Evolutionary conservation across 2,329 filamentous ascomycete genomes (phyloP).

Genomic region (Aspergillus alliaceus): DNA sequence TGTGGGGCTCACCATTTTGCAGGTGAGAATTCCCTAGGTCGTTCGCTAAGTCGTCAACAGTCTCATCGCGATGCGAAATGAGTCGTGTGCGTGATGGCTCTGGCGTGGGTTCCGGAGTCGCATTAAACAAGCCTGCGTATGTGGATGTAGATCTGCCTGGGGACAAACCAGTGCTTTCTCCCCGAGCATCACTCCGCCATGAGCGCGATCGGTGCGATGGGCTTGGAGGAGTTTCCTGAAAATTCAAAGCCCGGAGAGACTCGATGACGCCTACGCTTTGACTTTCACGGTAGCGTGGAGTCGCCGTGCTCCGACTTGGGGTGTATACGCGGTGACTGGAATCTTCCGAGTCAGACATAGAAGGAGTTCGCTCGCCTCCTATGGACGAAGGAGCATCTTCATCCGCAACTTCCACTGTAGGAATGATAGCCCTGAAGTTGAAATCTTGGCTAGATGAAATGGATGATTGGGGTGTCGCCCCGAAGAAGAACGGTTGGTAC

Average conservation of each 20-base stretch:
- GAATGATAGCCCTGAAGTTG: not conserved
- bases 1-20: not conserved
- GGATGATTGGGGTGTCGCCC: not conserved
- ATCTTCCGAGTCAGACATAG: not conserved
- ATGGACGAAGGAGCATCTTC: not conserved
- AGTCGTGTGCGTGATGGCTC: not conserved
- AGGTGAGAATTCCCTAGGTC: not conserved
- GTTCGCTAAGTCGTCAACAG: not conserved
- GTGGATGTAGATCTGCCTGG: not conserved
- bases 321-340: not conserved
- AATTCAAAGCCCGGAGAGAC: not conserved
- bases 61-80: not conserved
- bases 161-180: not conserved
- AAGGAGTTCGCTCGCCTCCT: not conserved
- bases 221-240: not conserved
- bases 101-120: not conserved
- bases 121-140: not conserved
- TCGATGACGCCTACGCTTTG: not conserved
- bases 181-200: not conserved
- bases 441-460: not conserved
- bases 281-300: not conserved
- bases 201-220: not conserved
- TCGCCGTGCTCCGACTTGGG: not conserved
- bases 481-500: not conserved
- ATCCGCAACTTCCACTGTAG: not conserved